phyloP scores from a whole-genome alignment of 805 yeast genomes.

The Wickerhamiella spandovensis region DNA sequence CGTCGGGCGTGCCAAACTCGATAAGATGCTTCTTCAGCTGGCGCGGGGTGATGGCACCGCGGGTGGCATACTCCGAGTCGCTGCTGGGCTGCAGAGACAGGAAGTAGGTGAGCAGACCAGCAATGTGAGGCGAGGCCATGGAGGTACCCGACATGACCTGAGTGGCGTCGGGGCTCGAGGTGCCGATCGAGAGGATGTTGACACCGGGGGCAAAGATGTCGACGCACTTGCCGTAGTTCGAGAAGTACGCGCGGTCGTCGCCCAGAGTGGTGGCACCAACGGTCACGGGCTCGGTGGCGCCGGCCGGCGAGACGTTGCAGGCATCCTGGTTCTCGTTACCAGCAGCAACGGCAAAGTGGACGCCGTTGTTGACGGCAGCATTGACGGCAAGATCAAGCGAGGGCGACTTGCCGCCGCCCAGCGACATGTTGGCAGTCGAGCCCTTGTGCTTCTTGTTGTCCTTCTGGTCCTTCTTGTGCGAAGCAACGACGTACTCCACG shows the following conservation, averaged over 20 bases:
- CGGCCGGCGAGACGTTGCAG: constrained; percentile 83
- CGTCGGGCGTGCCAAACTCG: constrained; percentile 37
- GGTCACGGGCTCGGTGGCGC: constrained; percentile 47
- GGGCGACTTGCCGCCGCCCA: constrained; percentile 87
- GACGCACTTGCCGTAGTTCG: constrained; percentile 91
- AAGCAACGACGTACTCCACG: constrained; percentile 54
- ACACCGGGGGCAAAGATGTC: constrained; percentile 96
- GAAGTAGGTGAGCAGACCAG: constrained; percentile 83
- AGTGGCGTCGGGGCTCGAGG: constrained; percentile 20
- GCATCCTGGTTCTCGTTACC: constrained; percentile 93
- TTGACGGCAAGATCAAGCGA: constrained; percentile 77
- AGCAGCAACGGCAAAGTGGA: constrained; percentile 91
- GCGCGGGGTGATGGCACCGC: constrained; percentile 35
- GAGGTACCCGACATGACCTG: constrained; percentile 69
- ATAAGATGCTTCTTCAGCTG: constrained; percentile 41
- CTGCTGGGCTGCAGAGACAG: constrained; percentile 68
- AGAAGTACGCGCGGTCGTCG: constrained; percentile 87
- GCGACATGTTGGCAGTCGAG: constrained; percentile 61
- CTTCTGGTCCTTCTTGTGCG: constrained; percentile 30
- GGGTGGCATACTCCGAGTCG: constrained; percentile 35
- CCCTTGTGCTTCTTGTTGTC: constrained; percentile 34
- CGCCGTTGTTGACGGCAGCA: constrained; percentile 79
- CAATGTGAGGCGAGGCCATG: constrained; percentile 96
- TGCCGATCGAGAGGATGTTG: constrained; percentile 50
- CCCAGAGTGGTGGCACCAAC: constrained; percentile 90